Conservation (phyloP, 441 rosid species). For the Euphorbia celastroides region DNA sequence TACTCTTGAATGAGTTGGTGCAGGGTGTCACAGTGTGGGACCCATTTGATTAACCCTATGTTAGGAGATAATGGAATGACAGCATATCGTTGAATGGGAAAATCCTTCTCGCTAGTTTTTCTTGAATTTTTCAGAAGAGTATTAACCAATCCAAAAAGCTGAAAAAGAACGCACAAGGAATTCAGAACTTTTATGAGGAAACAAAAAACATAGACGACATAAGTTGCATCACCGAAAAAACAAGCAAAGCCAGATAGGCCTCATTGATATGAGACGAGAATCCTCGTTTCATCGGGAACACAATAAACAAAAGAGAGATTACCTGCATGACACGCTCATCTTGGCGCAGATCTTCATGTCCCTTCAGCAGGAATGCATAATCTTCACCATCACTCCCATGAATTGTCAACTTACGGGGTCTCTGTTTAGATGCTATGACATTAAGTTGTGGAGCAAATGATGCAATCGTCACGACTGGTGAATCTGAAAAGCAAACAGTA, state of each 20-base stretch:
- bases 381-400: constrained; percentile 95
- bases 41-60: constrained; percentile 98
- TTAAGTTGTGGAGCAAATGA: constrained; percentile 91
- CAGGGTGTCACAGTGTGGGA: constrained; percentile 94
- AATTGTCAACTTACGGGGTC: constrained; percentile 96
- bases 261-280: constrained; percentile 4
- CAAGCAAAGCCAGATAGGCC: constrained; percentile 10
- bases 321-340: constrained; percentile 99
- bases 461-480: constrained; percentile 81
- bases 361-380: constrained; percentile 91
- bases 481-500: constrained; percentile 45
- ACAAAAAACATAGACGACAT: background rate
- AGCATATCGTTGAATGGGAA: constrained; percentile 80
- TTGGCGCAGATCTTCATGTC: constrained; percentile 98
- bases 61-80: constrained; percentile 98
- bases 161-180: constrained; percentile 22
- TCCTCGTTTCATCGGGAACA: background rate
- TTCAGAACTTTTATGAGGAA: background rate
- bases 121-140: constrained; percentile 89
- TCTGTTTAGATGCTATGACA: constrained; percentile 91
- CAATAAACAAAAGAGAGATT: constrained; percentile 1
- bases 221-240: background rate
- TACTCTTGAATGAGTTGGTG: constrained; percentile 93
- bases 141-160: constrained; percentile 99
- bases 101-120: constrained; percentile 90